Conservation (phyloP, 1,284 basidiomycete genomes). For the Pascua guehoae region DNA sequence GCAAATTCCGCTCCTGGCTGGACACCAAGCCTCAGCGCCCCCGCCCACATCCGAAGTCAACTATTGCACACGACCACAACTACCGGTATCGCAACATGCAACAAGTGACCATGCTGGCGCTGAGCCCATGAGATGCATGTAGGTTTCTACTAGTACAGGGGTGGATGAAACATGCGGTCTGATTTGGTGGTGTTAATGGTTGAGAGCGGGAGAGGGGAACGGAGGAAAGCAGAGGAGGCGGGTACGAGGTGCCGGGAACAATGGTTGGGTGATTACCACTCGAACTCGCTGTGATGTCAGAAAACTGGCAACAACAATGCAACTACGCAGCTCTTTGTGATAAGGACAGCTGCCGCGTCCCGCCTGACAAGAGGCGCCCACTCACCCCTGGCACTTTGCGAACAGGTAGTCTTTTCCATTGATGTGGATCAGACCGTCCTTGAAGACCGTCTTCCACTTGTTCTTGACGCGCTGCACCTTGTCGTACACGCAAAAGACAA, state of each 20-base stretch:
- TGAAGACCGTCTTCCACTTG: constrained; percentile 99
- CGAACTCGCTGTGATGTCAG: constrained; percentile 31
- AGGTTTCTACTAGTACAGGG: constrained; percentile 18
- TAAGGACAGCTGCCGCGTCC: no score
- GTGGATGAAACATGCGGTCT: constrained; percentile 6
- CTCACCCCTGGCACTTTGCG: constrained; percentile 71
- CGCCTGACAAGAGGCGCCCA: background rate
- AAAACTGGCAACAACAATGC: background rate
- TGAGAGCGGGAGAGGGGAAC: background rate
- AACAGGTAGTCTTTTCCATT: constrained; percentile 98
- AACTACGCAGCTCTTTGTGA: background rate
- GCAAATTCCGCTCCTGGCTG: constrained; percentile 9
- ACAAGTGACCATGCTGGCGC: background rate
- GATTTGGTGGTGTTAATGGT: background rate
- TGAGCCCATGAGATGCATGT: constrained; percentile 11
- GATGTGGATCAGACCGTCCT: constrained; percentile 96
- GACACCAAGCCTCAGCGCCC: no score
- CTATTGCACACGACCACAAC: no score
- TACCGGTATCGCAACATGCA: background rate
- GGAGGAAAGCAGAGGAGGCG: no score
- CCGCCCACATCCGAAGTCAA: no score
- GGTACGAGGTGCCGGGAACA: background rate
- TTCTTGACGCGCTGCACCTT: constrained; percentile 99
- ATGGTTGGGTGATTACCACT: constrained; percentile 24
- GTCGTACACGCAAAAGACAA: constrained; percentile 98